phyloP scores from a whole-genome alignment of 306 rosid species.

The Aeschynomene evenia region DNA sequence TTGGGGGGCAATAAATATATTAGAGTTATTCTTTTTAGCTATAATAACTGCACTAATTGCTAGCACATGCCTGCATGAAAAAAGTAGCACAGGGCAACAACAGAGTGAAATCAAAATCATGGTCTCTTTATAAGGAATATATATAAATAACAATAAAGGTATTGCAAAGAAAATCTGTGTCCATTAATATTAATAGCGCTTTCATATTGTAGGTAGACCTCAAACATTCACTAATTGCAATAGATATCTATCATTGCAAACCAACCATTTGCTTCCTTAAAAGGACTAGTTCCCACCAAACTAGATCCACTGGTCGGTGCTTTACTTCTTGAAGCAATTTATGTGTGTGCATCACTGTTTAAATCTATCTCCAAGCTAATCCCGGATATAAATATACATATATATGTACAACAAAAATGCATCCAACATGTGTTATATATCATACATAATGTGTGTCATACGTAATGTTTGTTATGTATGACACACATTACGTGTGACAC shows the following conservation, averaged over 20 bases:
- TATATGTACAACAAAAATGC: no score
- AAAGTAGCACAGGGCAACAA: constrained; percentile 35
- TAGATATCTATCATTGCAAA: constrained; percentile 29
- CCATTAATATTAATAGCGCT: constrained; percentile 30
- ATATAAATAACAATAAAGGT: no score
- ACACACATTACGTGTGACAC: no score
- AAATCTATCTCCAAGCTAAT: constrained; percentile 7
- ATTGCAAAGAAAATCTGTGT: constrained; percentile 36
- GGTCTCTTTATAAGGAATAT: constrained; percentile 43
- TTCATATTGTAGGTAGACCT: constrained; percentile 53
- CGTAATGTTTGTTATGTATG: no score
- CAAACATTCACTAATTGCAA: constrained; percentile 47
- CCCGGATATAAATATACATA: no score
- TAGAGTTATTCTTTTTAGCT: constrained; percentile 26
- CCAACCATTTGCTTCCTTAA: constrained; percentile 80
- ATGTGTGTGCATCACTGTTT: not conserved
- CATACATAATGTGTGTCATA: no score
- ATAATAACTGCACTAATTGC: constrained; percentile 56
- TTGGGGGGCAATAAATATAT: not conserved
- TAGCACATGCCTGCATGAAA: constrained; percentile 76
- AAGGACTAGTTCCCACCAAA: constrained; percentile 47
- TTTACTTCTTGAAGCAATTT: constrained; percentile 39
- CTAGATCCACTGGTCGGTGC: constrained; percentile 51
- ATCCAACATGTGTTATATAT: no score
- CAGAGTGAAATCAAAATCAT: constrained; percentile 31